Evolutionary conservation across 306 rosid genomes (phyloP).

Genomic region (Rosa chinensis): DNA sequence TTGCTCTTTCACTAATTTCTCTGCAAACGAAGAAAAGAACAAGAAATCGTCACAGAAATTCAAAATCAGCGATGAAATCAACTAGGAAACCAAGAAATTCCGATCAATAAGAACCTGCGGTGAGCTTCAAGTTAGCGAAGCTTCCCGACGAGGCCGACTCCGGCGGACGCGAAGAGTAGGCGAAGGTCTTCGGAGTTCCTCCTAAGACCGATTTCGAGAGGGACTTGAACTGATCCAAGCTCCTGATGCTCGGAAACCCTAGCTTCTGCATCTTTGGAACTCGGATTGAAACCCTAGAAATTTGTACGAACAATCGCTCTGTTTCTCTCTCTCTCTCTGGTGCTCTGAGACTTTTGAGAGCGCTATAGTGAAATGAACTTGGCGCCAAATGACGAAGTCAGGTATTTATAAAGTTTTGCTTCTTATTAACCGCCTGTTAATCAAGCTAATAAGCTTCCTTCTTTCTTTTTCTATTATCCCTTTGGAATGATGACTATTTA

Average conservation of each 20-base stretch:
- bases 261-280: conserved; percentile 48
- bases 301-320: background rate
- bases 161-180: too few species aligned
- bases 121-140: too few species aligned
- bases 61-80: too few species aligned
- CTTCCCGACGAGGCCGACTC: too few species aligned
- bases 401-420: conserved; percentile 18
- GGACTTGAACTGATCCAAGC: conserved; percentile 80
- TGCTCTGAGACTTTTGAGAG: conserved; percentile 12
- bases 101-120: too few species aligned
- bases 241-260: conserved; percentile 65
- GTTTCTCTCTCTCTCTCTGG: conserved; percentile 10
- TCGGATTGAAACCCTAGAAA: conserved; percentile 34
- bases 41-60: too few species aligned
- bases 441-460: background rate
- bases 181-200: too few species aligned
- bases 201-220: conserved; percentile 22
- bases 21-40: too few species aligned
- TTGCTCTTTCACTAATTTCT: too few species aligned
- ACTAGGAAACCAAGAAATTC: too few species aligned
- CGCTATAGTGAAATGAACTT: conserved; percentile 23
- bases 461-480: too few species aligned
- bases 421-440: background rate
- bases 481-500: too few species aligned
- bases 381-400: conserved; percentile 36